Evolutionary conservation across 1,284 basidiomycete genomes (phyloP).

Genomic region (Caloboletus inedulis): DNA sequence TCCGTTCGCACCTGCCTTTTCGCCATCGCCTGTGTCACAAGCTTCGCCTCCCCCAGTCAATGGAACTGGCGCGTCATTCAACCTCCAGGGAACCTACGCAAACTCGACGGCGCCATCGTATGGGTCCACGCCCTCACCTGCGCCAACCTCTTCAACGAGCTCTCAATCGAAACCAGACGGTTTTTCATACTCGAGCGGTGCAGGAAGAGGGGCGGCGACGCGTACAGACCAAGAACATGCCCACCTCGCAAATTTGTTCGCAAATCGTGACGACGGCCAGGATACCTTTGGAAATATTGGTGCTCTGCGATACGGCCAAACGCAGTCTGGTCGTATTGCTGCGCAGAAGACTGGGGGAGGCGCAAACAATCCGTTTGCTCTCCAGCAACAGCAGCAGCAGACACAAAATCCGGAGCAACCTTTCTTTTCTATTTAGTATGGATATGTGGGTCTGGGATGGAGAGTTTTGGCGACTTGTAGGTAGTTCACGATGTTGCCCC

Average conservation of each 20-base stretch:
- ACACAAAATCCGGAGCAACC: slow-evolving; percentile 69
- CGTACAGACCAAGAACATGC: slow-evolving; percentile 61
- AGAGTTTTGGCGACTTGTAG: slow-evolving; percentile 8
- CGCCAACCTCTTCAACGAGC: slow-evolving; percentile 37
- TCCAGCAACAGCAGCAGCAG: slow-evolving; percentile 56
- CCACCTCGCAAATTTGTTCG: slow-evolving; percentile 76
- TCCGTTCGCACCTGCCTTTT: slow-evolving; percentile 69
- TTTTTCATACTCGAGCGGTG: slow-evolving; percentile 18
- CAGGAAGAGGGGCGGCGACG: slow-evolving; percentile 32
- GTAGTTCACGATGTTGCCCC: slow-evolving; percentile 2
- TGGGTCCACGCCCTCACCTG: slow-evolving; percentile 37
- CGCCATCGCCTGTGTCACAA: slow-evolving; percentile 39
- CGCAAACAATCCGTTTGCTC: slow-evolving; percentile 74
- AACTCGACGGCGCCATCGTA: slow-evolving; percentile 36
- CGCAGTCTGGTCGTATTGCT: slow-evolving; percentile 56
- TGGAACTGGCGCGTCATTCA: slow-evolving; percentile 48
- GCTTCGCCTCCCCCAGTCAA: slow-evolving; percentile 34
- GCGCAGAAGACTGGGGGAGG: slow-evolving; percentile 56
- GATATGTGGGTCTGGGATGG: background rate
- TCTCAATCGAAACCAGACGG: slow-evolving; percentile 28
- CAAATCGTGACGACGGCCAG: slow-evolving; percentile 82
- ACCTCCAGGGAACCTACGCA: slow-evolving; percentile 62
- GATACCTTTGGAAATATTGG: slow-evolving; percentile 95
- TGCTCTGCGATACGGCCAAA: slow-evolving; percentile 69
- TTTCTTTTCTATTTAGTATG: slow-evolving; percentile 71